phyloP scores from a whole-genome alignment of 805 yeast genomes.

The Ogataea saltuana region DNA sequence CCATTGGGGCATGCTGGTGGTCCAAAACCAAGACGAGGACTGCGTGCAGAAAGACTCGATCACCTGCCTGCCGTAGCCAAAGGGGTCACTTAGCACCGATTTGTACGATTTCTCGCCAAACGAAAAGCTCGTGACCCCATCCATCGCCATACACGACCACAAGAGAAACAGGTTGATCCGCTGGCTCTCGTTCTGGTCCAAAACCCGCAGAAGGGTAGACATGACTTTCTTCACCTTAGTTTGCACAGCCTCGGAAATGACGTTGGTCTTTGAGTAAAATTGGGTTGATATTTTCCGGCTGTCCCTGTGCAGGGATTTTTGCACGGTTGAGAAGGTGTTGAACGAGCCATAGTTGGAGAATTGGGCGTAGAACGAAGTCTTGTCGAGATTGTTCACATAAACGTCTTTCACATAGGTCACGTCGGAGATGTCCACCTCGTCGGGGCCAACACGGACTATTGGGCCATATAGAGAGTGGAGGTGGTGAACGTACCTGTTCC shows the following conservation, averaged over 20 bases:
- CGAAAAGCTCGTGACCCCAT: constrained; percentile 61
- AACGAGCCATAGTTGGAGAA: constrained; percentile 57
- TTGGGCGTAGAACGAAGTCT: constrained; percentile 58
- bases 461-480: constrained; percentile 62
- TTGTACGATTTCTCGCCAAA: constrained; percentile 53
- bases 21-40: constrained; percentile 66
- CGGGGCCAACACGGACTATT: constrained; percentile 60
- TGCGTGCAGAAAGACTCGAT: constrained; percentile 48
- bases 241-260: constrained; percentile 37
- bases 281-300: constrained; percentile 43
- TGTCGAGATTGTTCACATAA: constrained; percentile 56
- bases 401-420: constrained; percentile 51
- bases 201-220: constrained; percentile 26
- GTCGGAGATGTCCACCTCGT: constrained; percentile 60
- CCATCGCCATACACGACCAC: constrained; percentile 75
- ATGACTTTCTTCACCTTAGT: constrained; percentile 37
- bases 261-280: constrained; percentile 46
- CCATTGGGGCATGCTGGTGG: constrained; percentile 56
- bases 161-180: constrained; percentile 57
- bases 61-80: constrained; percentile 41
- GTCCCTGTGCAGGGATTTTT: constrained; percentile 47
- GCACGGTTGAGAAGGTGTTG: constrained; percentile 60
- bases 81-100: constrained; percentile 41
- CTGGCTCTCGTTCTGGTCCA: constrained; percentile 23
- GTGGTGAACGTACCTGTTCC: constrained; percentile 48